Evolutionary conservation across 2,329 filamentous ascomycete genomes (phyloP).

Genomic region (Epicoccum nigrum): DNA sequence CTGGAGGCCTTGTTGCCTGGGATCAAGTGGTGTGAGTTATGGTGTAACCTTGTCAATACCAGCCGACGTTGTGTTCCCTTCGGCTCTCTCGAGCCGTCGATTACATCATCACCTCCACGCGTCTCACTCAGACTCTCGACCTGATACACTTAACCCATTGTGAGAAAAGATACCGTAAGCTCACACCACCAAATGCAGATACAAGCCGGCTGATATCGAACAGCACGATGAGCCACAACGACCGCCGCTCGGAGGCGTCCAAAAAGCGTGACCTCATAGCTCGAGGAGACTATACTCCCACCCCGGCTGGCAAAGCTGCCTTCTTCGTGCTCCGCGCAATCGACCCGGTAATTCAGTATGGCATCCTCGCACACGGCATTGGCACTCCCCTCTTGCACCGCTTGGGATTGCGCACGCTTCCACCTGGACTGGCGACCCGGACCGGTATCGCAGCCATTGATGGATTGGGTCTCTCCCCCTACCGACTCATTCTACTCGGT

Average conservation of each 20-base stretch:
- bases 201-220: neutral
- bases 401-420: conserved; percentile 54
- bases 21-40: too few species aligned
- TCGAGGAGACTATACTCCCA: conserved; percentile 51
- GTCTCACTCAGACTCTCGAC: too few species aligned
- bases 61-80: too few species aligned
- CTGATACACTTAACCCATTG: too few species aligned
- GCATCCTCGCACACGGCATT: conserved; percentile 53
- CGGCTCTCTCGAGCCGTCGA: too few species aligned
- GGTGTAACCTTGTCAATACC: too few species aligned
- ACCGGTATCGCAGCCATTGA: conserved; percentile 51
- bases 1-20: too few species aligned
- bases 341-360: conserved; percentile 57
- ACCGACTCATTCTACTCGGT: conserved; percentile 57
- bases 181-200: too few species aligned
- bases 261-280: conserved; percentile 47
- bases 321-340: conserved; percentile 57
- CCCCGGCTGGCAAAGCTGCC: conserved; percentile 46
- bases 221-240: conserved; percentile 24
- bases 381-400: conserved; percentile 53
- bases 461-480: conserved; percentile 56
- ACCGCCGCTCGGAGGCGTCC: conserved; percentile 38
- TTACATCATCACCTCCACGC: too few species aligned
- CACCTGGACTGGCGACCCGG: conserved; percentile 49
- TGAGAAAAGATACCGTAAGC: too few species aligned